Conservation (phyloP, 2,329 filamentous ascomycete genomes). For the Xylariomycetidae sp. region DNA sequence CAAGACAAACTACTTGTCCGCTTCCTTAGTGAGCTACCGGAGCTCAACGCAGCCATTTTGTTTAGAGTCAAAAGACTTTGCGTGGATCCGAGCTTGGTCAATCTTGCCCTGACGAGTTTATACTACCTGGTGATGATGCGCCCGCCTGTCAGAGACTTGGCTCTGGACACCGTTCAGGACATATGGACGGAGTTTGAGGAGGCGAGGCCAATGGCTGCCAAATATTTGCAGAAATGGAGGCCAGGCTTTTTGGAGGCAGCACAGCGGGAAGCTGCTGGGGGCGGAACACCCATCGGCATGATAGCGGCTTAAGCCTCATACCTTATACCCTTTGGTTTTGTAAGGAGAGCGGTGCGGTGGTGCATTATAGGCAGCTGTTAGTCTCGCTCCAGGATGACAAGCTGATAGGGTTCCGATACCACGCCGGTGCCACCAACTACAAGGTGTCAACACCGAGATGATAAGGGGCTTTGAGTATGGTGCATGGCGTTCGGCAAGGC, state of each 20-base stretch:
- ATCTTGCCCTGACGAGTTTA: conserved; percentile 59
- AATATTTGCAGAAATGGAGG: conserved; percentile 58
- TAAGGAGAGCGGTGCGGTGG: not conserved
- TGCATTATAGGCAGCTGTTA: not conserved
- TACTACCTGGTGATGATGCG: conserved; percentile 65
- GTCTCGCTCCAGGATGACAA: no score
- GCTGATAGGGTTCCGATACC: no score
- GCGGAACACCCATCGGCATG: conserved; percentile 12
- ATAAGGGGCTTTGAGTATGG: no score
- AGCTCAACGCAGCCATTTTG: conserved; percentile 68
- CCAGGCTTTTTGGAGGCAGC: conserved; percentile 45
- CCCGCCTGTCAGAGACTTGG: conserved; percentile 58
- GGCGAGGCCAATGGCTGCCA: conserved; percentile 56
- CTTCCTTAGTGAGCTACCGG: conserved; percentile 87
- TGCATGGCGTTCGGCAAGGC: no score
- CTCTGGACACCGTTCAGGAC: conserved; percentile 61
- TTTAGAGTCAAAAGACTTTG: conserved; percentile 66
- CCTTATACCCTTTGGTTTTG: conserved; percentile 22
- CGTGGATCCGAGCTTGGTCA: conserved; percentile 60
- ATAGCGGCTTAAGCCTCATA: no score
- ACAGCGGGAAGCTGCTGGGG: conserved; percentile 12
- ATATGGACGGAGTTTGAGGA: conserved; percentile 65
- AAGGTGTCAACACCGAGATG: no score
- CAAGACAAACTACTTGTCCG: conserved; percentile 87
- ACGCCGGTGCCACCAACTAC: no score